A percentile compares a stretch with the other conserved stretches of the same genome.
Evolutionary conservation across 192 early-diverging fungal species (phyloP).

Genomic region (Umbelopsis isabellina): DNA sequence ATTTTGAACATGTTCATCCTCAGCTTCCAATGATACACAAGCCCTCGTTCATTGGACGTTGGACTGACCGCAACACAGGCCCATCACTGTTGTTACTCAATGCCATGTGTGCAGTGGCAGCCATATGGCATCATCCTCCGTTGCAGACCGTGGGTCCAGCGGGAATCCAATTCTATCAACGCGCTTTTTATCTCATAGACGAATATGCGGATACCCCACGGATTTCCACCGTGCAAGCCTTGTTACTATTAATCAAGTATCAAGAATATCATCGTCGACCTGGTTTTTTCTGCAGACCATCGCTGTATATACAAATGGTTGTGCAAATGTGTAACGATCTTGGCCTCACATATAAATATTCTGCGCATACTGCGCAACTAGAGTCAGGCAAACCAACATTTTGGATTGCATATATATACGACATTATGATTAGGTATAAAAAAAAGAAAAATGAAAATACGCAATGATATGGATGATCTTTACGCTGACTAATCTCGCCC

Average conservation of each 20-base stretch:
- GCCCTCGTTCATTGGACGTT: conserved; percentile 15
- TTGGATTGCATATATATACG: conserved; percentile 39
- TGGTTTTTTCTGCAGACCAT: conserved; percentile 59
- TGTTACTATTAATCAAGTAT: conserved; percentile 56
- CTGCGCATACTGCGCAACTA: neutral
- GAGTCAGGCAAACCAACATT: conserved; percentile 32
- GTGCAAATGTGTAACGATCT: conserved; percentile 33
- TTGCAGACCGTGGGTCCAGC: conserved; percentile 3
- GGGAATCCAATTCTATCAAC: conserved; percentile 35
- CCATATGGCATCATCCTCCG: conserved; percentile 18
- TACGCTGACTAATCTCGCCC: neutral
- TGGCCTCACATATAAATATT: conserved; percentile 10
- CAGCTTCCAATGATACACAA: conserved; percentile 52
- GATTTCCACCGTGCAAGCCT: conserved; percentile 55
- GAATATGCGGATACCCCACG: conserved; percentile 53
- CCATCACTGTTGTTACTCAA: conserved; percentile 31
- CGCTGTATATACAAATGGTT: conserved; percentile 44
- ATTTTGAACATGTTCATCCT: conserved; percentile 55
- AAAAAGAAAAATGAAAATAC: no score
- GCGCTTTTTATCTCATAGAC: conserved; percentile 38
- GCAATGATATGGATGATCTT: neutral
- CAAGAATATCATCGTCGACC: conserved; percentile 52
- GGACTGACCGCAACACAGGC: conserved; percentile 11
- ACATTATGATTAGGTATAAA: conserved; percentile 35
- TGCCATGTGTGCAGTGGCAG: conserved; percentile 42